Evolutionary conservation across 208 protist species (phyloP), one percentile per base, ranked within the genome.

Genomic region (Crithidia brevicula): DNA sequence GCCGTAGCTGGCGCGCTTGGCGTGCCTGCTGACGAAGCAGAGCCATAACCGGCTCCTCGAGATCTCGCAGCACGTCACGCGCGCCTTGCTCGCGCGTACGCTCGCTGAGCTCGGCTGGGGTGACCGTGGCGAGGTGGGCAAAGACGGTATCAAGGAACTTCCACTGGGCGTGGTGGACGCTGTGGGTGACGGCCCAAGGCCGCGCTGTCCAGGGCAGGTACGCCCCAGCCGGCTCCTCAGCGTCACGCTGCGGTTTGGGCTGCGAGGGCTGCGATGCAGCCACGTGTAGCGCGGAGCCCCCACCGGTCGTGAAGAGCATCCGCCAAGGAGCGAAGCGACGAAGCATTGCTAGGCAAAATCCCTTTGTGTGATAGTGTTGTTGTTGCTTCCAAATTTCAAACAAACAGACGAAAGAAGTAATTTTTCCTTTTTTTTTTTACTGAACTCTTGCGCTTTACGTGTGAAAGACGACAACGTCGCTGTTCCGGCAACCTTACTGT

Each of bases 151-250:
- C 83, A 18, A 91, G 63, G 36, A 83, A 88, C 25, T 81, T 76
- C 83, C 79, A 91, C 31, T 89, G 80, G 4, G 72, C 38, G 27
- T 74, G 52, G 66, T 82, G 72, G 15, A 71, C 63, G 25, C 78
- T 47, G 75, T 91, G 88, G 36, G 74, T 82, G 1, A 86, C 52
- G 13, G 67, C 54, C 66, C 70, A 85, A 22, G 76, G 82, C n/a
- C 87, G 81, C 23, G 81, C 83, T 36, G 79, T 76, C 88, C 88
- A 94, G 13, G 88, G 88, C 13, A 94, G 59, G 28, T 74, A 76
- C 8, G 82, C 77, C 28, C 36, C 57, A 3, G 56, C 46, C 58
- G 56, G 13, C 15, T 57, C 56, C 2, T 45, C 16, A 16, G 8
- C 0, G 33, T 33, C 33, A n/a, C 13, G 13, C 4, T 42, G 0